phyloP scores from a whole-genome alignment of 2,329 filamentous ascomycete genomes.

The Colletotrichum sojae region DNA sequence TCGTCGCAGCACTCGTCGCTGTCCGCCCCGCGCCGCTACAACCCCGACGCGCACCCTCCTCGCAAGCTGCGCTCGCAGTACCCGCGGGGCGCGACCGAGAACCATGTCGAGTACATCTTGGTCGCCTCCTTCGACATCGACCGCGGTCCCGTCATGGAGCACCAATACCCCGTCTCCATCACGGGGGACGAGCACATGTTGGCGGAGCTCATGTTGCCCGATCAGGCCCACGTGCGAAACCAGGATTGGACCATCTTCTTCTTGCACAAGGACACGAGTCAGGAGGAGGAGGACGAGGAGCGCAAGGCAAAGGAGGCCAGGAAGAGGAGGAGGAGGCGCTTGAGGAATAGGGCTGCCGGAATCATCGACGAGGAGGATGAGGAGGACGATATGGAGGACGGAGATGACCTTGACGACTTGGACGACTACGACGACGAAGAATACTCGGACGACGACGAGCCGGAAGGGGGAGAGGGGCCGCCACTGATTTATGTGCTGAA shows the following conservation, averaged over 20 bases:
- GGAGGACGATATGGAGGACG: conserved; percentile 62
- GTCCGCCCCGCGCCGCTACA: conserved; percentile 64
- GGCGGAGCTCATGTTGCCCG: conserved; percentile 97
- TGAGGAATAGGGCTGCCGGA: conserved; percentile 65
- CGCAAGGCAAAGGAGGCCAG: conserved; percentile 69
- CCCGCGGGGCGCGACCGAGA: conserved; percentile 80
- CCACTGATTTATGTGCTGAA: conserved; percentile 98
- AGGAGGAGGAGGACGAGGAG: conserved; percentile 85
- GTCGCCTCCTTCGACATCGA: conserved; percentile 99
- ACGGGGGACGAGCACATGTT: conserved; percentile 98
- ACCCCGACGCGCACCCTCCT: conserved; percentile 65
- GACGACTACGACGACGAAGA: conserved; percentile 66
- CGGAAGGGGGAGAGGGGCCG: conserved; percentile 83
- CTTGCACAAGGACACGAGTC: conserved; percentile 92
- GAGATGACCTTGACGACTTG: conserved; percentile 58
- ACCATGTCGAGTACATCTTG: conserved; percentile 98
- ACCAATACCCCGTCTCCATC: conserved; percentile 95
- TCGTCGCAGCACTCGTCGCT: conserved; percentile 75
- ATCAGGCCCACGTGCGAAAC: conserved; percentile 93
- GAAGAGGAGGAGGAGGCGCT: conserved; percentile 64
- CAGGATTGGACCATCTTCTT: conserved; percentile 99
- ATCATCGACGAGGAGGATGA: conserved; percentile 65
- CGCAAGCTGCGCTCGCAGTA: conserved; percentile 81
- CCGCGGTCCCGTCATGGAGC: conserved; percentile 96
- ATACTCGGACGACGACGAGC: conserved; percentile 72